Evolutionary conservation across 192 early-diverging fungal genomes (phyloP).

Genomic region (Gonapodya prolifera): DNA sequence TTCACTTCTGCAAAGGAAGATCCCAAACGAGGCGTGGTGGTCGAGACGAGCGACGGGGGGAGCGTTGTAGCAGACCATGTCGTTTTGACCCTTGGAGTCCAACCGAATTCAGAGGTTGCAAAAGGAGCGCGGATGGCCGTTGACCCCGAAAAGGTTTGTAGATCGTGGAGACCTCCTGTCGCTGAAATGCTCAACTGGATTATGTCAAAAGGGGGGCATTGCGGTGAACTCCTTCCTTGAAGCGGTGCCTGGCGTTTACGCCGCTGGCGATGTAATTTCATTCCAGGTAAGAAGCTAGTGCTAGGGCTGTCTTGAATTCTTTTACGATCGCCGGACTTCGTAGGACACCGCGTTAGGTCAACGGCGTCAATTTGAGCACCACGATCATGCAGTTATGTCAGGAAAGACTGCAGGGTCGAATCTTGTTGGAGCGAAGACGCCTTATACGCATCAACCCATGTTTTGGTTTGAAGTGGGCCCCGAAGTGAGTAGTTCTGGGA

Average conservation of each 20-base stretch:
- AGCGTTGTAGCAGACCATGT: conserved; percentile 42
- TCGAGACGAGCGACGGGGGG: conserved; percentile 11
- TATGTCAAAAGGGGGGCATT: background rate
- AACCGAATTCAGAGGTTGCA: conserved; percentile 43
- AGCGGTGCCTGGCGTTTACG: conserved; percentile 45
- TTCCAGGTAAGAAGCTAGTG: conserved; percentile 23
- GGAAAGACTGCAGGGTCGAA: conserved; percentile 49
- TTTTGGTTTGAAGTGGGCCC: conserved; percentile 32
- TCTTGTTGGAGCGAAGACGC: conserved; percentile 30
- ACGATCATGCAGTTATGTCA: conserved; percentile 45
- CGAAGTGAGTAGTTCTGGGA: conserved; percentile 8
- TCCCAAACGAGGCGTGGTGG: conserved; percentile 23
- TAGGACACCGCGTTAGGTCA: conserved; percentile 41
- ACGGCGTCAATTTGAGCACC: conserved; percentile 50
- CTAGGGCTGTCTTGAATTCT: background rate
- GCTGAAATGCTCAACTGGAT: background rate
- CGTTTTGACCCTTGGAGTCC: conserved; percentile 45
- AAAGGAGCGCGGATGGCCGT: conserved; percentile 43
- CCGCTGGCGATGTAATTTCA: conserved; percentile 48
- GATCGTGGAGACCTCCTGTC: background rate
- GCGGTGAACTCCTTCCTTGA: conserved; percentile 49
- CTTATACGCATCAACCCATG: background rate
- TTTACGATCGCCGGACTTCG: too few relatives aligned
- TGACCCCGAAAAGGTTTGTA: conserved; percentile 21
- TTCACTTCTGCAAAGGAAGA: conserved; percentile 12